Conservation (phyloP, 1,284 basidiomycete species). For the Rhodotorula sp. region DNA sequence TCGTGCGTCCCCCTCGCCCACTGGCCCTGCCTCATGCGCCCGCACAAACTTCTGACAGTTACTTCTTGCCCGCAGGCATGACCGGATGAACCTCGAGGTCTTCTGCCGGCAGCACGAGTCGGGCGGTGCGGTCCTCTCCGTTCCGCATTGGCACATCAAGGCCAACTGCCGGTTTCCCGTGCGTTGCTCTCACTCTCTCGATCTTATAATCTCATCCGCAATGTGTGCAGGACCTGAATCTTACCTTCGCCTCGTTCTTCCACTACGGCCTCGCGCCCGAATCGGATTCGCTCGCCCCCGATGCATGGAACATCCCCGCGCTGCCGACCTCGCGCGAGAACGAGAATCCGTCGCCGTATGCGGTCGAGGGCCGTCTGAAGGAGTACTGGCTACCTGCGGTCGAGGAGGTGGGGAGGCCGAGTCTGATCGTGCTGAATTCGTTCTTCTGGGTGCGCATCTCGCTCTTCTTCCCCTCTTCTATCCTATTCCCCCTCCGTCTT, state of each 20-base stretch:
- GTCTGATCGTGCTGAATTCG: conserved; percentile 11
- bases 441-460: conserved; percentile 3
- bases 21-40: no score
- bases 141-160: conserved; percentile 13
- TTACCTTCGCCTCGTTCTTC: conserved; percentile 9
- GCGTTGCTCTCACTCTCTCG: neutral
- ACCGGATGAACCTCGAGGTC: conserved; percentile 10
- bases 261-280: conserved; percentile 11
- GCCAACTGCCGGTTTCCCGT: conserved; percentile 9
- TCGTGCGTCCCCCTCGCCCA: neutral
- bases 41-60: no score
- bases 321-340: conserved; percentile 1
- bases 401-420: neutral
- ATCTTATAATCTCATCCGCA: no score
- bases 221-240: neutral
- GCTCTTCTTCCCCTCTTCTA: neutral
- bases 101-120: neutral
- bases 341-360: conserved; percentile 2
- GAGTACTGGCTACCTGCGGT: neutral
- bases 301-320: conserved; percentile 4
- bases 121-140: neutral
- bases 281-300: conserved; percentile 1
- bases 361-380: neutral
- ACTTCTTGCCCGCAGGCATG: neutral
- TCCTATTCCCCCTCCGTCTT: neutral